These are phyloP conservation scores for Chloris gayana DNA, from an alignment of 176 grass and related monocot genomes.

Conservation along the genomic window DNA sequence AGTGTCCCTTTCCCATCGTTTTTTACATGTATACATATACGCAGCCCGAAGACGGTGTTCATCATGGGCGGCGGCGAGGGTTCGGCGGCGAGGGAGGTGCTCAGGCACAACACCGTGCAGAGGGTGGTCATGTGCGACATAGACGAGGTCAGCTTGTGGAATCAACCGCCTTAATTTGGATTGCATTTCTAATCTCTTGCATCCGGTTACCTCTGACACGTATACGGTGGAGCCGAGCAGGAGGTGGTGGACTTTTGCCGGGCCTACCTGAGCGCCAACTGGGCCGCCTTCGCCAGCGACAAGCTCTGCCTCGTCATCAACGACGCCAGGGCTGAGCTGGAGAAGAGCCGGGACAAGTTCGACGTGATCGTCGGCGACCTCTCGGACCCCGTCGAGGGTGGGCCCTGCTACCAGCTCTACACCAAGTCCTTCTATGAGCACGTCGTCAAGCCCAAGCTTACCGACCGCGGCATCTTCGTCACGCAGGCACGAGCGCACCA, in stretches of 20 bases:
- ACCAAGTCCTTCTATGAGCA: conserved; percentile 73
- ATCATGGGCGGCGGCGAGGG: conserved; percentile 87
- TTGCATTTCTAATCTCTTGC: too few relatives aligned
- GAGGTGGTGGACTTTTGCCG: conserved; percentile 81
- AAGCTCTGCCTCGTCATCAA: conserved; percentile 74
- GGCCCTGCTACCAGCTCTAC: conserved; percentile 82
- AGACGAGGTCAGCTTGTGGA: too few relatives aligned
- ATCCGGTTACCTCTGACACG: too few relatives aligned
- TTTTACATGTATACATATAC: too few relatives aligned
- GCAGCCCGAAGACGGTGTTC: conserved; percentile 68
- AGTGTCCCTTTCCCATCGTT: neutral
- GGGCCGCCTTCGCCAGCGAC: conserved; percentile 50
- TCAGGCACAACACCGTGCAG: conserved; percentile 47
- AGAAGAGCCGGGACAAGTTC: conserved; percentile 56
- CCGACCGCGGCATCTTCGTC: conserved; percentile 59
- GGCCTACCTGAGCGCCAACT: conserved; percentile 49
- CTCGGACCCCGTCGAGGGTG: conserved; percentile 67
- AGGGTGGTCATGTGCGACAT: conserved; percentile 82
- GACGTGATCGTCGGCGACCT: conserved; percentile 78
- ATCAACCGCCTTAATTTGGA: too few relatives aligned
- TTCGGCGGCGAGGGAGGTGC: conserved; percentile 71
- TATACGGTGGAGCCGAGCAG: too few relatives aligned
- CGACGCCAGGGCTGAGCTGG: conserved; percentile 72
- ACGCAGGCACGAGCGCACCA: conserved; percentile 43
- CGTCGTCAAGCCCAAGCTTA: conserved; percentile 60